Conservation (phyloP, 2,329 filamentous ascomycete species). For the Ophiocordyceps sinensis region DNA sequence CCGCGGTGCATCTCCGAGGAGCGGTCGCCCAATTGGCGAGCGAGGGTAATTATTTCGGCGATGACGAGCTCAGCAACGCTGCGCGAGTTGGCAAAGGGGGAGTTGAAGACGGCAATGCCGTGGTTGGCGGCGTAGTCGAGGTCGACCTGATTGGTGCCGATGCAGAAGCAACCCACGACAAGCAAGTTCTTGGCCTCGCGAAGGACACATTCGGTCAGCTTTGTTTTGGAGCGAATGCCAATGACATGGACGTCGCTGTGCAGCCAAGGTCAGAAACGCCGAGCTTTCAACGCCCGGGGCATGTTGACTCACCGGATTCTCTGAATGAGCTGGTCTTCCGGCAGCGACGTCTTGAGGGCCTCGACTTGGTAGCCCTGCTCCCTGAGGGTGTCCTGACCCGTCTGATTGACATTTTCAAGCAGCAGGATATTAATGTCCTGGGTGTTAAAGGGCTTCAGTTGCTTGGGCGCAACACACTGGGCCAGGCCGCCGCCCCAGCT, state of each 20-base stretch:
- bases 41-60: conserved; percentile 79
- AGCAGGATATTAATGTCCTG: conserved; percentile 94
- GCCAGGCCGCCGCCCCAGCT: conserved; percentile 37
- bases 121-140: conserved; percentile 67
- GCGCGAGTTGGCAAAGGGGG: conserved; percentile 93
- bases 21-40: conserved; percentile 83
- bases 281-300: background rate
- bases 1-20: conserved; percentile 89
- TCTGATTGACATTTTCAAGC: conserved; percentile 89
- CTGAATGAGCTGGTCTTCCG: conserved; percentile 87
- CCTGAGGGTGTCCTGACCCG: conserved; percentile 68
- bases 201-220: conserved; percentile 74
- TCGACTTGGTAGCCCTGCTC: conserved; percentile 94
- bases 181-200: conserved; percentile 85
- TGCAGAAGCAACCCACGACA: conserved; percentile 96
- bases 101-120: conserved; percentile 97
- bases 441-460: conserved; percentile 87
- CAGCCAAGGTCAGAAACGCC: background rate
- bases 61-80: conserved; percentile 96
- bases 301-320: conserved; percentile 68
- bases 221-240: conserved; percentile 95
- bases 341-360: conserved; percentile 71
- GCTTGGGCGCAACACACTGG: conserved; percentile 41
- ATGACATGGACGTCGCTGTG: conserved; percentile 86
- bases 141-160: conserved; percentile 92